Evolutionary conservation across 805 yeast genomes (phyloP).

Genomic region (Metschnikowia amazonensis): DNA sequence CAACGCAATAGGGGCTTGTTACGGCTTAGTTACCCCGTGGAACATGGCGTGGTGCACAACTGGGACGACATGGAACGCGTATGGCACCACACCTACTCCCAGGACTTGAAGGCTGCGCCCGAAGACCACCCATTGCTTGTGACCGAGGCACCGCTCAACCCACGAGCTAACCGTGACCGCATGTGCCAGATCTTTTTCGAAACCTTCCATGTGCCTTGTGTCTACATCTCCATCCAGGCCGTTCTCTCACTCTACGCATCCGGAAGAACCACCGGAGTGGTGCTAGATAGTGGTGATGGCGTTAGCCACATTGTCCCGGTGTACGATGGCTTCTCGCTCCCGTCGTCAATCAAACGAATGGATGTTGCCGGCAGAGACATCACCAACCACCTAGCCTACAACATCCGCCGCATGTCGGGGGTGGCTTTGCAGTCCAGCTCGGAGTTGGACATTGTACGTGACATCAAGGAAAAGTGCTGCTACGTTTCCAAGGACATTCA

Average conservation of each 20-base stretch:
- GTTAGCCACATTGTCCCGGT: slow-evolving; percentile 86
- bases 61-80: slow-evolving; percentile 86
- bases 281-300: slow-evolving; percentile 91
- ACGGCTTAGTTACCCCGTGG: slow-evolving; percentile 65
- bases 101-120: slow-evolving; percentile 51
- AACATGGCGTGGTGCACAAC: slow-evolving; percentile 71
- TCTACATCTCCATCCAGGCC: slow-evolving; percentile 71
- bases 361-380: slow-evolving; percentile 87
- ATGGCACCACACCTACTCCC: slow-evolving; percentile 67
- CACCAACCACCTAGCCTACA: slow-evolving; percentile 67
- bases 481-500: slow-evolving; percentile 56
- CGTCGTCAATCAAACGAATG: slow-evolving; percentile 65
- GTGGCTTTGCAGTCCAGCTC: slow-evolving; percentile 61
- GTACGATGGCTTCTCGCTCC: slow-evolving; percentile 80
- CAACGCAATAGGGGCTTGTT: slow-evolving; percentile 76
- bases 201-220: slow-evolving; percentile 69
- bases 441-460: slow-evolving; percentile 76
- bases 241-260: slow-evolving; percentile 81
- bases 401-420: slow-evolving; percentile 65
- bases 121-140: slow-evolving; percentile 86
- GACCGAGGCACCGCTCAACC: slow-evolving; percentile 88
- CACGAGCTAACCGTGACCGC: slow-evolving; percentile 53
- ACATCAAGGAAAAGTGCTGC: slow-evolving; percentile 73
- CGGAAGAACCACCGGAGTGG: slow-evolving; percentile 89
- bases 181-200: slow-evolving; percentile 69